Base-by-base conservation (phyloP, 148 eudicot genomes). In the Nepenthes mirabilis region DNA sequence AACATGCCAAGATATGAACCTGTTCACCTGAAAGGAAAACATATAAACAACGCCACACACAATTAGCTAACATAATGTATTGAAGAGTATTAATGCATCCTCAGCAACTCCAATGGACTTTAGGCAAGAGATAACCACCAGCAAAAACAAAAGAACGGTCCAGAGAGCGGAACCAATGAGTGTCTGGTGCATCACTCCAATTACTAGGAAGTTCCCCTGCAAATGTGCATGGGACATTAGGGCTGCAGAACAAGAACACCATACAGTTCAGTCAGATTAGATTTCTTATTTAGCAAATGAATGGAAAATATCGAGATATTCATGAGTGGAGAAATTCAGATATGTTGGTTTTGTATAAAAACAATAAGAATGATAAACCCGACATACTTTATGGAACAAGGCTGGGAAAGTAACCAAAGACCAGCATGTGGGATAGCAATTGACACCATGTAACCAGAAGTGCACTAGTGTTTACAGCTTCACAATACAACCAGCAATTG, bases 101-200 rank as follows among this genome's bases (percentile, higher is more conserved):
- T 1, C 36, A 55, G 7, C 3, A 54, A 63, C 14, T n/a, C 3
- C 13, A 6, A 54, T 5, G 11, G 49, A 53, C 12, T 8, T 49
- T 10, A 47, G 43, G 9, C 43, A 55, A 61, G 59, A 56, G 23
- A 23, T 23, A 23, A 23, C 23, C 74, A 88, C 98, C 96, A 55
- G 98, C 88, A 47, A 93, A 88, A 71, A 93, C 85, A 75, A 93
- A 93, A 69, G 74, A 74, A 60, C 98, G 95, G 65, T 93, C 96
- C 56, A 83, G 64, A 65, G 91, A 72, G 54, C 75, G 75, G 59
- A 88, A 79, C 58, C 87, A 79, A 58, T 66, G 77, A 45, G 83
- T 77, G 69, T 88, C 82, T 60, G 86, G 75, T 49, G 78, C 82
- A 63, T 70, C 77, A 47, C 52, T 53, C 95, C 95, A 90, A 65